phyloP scores from a whole-genome alignment of 202 grass and related monocot species.

The Saccharum hybrid region DNA sequence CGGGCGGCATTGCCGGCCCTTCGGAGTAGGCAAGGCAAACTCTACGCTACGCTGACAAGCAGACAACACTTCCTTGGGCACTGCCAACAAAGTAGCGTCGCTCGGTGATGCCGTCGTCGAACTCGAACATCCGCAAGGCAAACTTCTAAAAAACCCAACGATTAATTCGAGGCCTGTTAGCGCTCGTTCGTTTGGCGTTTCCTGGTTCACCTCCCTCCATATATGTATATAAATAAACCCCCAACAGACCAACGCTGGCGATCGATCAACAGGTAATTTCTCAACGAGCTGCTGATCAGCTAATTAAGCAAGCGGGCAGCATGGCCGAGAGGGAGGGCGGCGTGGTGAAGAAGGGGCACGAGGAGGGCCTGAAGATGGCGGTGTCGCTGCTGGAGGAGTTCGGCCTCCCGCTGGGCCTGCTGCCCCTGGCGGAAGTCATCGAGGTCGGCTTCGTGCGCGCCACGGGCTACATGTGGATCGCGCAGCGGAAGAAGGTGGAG shows the following conservation, averaged over 20 bases:
- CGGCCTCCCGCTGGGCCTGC: constrained; percentile 68
- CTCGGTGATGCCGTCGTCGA: constrained; percentile 24
- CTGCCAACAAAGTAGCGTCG: neutral
- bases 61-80: neutral
- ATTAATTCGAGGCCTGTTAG: constrained; percentile 33
- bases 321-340: constrained; percentile 66
- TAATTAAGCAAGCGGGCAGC: neutral
- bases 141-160: constrained; percentile 36
- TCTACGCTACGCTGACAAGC: neutral
- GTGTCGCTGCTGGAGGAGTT: constrained; percentile 68
- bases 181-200: constrained; percentile 1
- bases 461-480: constrained; percentile 82
- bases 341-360: constrained; percentile 75
- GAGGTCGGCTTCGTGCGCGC: constrained; percentile 75
- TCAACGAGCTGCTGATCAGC: neutral
- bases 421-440: constrained; percentile 59
- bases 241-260: neutral
- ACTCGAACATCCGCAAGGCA: constrained; percentile 12
- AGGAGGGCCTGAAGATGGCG: constrained; percentile 68
- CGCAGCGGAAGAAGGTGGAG: constrained; percentile 68
- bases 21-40: constrained; percentile 26
- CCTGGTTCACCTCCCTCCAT: neutral
- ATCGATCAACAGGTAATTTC: neutral
- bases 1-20: neutral
- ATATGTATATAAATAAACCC: neutral